phyloP scores from a whole-genome alignment of 2,329 filamentous ascomycete species.

The Immersiporthe knoxdaviesiana region DNA sequence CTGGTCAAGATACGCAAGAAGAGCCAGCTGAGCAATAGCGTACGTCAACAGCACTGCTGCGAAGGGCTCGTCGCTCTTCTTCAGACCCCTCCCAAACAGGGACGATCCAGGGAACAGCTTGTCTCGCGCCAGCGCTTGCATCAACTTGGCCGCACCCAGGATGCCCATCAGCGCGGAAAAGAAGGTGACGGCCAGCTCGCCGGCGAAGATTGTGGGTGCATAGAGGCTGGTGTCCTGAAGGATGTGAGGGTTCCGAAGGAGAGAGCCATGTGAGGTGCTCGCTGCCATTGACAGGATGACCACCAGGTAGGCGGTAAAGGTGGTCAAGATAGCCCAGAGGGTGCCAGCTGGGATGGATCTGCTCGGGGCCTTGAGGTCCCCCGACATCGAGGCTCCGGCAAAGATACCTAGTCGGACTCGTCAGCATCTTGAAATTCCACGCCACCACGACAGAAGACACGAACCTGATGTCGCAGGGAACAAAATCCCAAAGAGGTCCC shows the following conservation, averaged over 20 bases:
- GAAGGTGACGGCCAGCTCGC: conserved; percentile 80
- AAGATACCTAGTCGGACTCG: conserved; percentile 59
- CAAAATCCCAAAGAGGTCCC: conserved; percentile 82
- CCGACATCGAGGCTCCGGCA: conserved; percentile 86
- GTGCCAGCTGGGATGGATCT: conserved; percentile 86
- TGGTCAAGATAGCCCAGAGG: conserved; percentile 74
- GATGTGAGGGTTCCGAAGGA: conserved; percentile 76
- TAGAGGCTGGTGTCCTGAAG: conserved; percentile 83
- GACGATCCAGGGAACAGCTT: conserved; percentile 75
- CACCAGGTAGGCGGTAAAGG: conserved; percentile 74
- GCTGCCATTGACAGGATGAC: conserved; percentile 80
- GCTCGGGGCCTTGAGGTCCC: conserved; percentile 80
- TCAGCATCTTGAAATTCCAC: conserved; percentile 49
- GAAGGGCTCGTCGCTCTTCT: conserved; percentile 73
- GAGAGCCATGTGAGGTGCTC: conserved; percentile 73
- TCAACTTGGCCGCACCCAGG: conserved; percentile 80
- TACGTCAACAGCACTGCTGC: conserved; percentile 78
- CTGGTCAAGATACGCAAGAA: conserved; percentile 83
- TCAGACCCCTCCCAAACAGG: conserved; percentile 74
- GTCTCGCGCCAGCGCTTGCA: conserved; percentile 82
- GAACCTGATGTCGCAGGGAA: conserved; percentile 68
- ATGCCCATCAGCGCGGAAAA: conserved; percentile 89
- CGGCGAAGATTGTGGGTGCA: conserved; percentile 71
- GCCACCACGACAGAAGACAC: background rate
- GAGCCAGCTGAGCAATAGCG: conserved; percentile 73